Conservation (phyloP, 179 eudicot species). For the Sideroxylon spinosum region DNA sequence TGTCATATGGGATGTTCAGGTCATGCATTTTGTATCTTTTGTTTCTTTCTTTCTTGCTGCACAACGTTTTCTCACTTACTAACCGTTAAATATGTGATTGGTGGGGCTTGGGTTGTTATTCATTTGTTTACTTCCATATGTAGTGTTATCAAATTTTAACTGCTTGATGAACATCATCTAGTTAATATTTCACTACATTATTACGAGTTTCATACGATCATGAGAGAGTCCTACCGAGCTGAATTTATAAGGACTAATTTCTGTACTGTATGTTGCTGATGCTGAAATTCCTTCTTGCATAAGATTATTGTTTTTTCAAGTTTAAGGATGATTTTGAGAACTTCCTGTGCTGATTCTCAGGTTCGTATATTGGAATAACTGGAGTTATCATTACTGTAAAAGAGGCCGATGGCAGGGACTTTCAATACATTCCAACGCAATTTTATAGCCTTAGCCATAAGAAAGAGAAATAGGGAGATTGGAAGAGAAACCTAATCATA, state of each 20-base stretch:
- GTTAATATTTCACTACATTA: too few relatives aligned
- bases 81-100: too few relatives aligned
- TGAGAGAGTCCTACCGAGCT: too few relatives aligned
- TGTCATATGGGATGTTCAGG: background rate
- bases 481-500: background rate
- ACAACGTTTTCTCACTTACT: background rate
- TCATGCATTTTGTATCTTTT: background rate
- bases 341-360: background rate
- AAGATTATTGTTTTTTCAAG: too few relatives aligned
- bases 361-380: background rate
- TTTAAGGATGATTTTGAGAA: background rate
- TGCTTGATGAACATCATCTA: too few relatives aligned
- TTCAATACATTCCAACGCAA: background rate
- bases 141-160: too few relatives aligned
- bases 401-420: slow-evolving; percentile 12
- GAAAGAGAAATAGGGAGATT: background rate
- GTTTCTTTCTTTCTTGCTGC: background rate
- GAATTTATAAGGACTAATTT: too few relatives aligned
- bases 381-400: background rate
- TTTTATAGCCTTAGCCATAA: background rate
- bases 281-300: background rate
- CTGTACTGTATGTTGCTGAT: too few relatives aligned
- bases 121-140: too few relatives aligned
- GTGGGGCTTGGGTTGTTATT: too few relatives aligned
- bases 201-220: too few relatives aligned